These are phyloP conservation scores for Lodderomyces pseudojiufengensis DNA, from an alignment of 1,139 yeast genomes.

Conservation along the genomic window DNA sequence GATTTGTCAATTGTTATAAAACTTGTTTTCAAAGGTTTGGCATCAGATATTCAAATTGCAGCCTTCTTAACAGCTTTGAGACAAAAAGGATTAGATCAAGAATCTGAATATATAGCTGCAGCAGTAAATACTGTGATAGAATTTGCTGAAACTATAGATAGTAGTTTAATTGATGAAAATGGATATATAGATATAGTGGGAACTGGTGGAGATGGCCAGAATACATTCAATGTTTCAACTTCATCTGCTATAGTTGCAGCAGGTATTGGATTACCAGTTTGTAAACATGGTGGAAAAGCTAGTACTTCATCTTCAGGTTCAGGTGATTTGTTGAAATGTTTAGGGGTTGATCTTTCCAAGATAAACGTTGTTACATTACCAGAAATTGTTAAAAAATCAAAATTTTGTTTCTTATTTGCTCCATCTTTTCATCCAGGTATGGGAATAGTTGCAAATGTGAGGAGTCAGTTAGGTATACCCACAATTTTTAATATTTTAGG, in stretches of 20 bases:
- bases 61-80: slow-evolving; percentile 78
- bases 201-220: slow-evolving; percentile 97
- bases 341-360: slow-evolving; percentile 74
- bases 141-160: slow-evolving; percentile 52
- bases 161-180: slow-evolving; percentile 36
- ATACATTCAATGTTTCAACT: slow-evolving; percentile 93
- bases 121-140: slow-evolving; percentile 72
- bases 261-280: slow-evolving; percentile 78
- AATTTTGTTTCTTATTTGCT: slow-evolving; percentile 80
- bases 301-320: slow-evolving; percentile 91
- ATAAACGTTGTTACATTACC: slow-evolving; percentile 69
- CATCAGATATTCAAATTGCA: slow-evolving; percentile 69
- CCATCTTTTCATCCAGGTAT: slow-evolving; percentile 95
- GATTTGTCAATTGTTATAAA: slow-evolving; percentile 62
- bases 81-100: slow-evolving; percentile 72
- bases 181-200: slow-evolving; percentile 91
- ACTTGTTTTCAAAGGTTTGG: slow-evolving; percentile 54
- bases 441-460: slow-evolving; percentile 74
- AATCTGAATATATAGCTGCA: slow-evolving; percentile 76
- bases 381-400: slow-evolving; percentile 48
- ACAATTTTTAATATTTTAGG: slow-evolving; percentile 92
- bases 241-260: slow-evolving; percentile 93
- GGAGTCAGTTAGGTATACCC: slow-evolving; percentile 80
- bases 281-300: slow-evolving; percentile 96
- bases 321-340: slow-evolving; percentile 73